These are phyloP conservation scores for Perkinsela sp. DNA, from an alignment of 208 protist species.

Conservation along the genomic window DNA sequence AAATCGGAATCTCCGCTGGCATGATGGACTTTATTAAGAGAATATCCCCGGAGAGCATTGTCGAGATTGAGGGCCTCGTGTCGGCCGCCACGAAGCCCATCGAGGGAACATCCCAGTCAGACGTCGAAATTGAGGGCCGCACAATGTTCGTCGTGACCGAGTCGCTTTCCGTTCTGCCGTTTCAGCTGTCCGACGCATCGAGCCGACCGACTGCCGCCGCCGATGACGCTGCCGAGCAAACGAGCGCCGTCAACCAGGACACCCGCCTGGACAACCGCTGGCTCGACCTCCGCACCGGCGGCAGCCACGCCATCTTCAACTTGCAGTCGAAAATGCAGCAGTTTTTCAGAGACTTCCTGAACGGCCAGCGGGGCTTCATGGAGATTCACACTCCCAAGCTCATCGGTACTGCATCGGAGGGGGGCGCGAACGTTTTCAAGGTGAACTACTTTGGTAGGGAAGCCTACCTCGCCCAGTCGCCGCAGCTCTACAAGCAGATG, in stretches of 20 bases:
- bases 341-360: conserved; percentile 84
- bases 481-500: conserved; percentile 99
- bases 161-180: conserved; percentile 47
- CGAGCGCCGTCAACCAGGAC: conserved; percentile 56
- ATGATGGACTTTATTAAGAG: conserved; percentile 65
- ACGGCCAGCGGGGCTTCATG: conserved; percentile 59
- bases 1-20: conserved; percentile 13
- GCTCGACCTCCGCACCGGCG: conserved; percentile 83
- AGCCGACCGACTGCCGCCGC: conserved; percentile 10
- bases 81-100: conserved; percentile 27
- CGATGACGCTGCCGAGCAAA: conserved; percentile 12
- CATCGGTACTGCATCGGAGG: conserved; percentile 83
- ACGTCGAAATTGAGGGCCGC: conserved; percentile 37
- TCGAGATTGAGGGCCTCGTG: conserved; percentile 42
- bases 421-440: conserved; percentile 72
- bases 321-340: conserved; percentile 70
- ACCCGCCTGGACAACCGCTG: conserved; percentile 83
- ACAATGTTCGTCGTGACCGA: conserved; percentile 49
- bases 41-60: conserved; percentile 50
- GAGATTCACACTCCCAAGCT: conserved; percentile 99
- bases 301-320: conserved; percentile 83
- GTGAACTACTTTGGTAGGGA: conserved; percentile 61
- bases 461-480: conserved; percentile 93
- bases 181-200: conserved; percentile 65
- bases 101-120: conserved; percentile 26